Evolutionary conservation across 805 yeast genomes (phyloP).

Genomic region (Kuraishia hungarica): DNA sequence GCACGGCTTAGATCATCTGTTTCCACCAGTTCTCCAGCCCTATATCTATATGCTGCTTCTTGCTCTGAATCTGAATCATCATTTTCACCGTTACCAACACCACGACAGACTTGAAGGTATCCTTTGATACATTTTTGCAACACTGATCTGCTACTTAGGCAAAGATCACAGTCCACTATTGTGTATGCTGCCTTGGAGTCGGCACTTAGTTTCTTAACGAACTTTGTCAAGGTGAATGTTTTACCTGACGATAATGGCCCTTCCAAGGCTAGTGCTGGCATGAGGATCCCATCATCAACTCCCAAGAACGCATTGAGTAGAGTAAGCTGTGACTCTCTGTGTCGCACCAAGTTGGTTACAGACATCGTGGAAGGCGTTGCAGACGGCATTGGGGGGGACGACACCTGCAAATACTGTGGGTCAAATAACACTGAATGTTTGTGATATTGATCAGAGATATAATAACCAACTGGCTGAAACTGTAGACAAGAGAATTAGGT

Average conservation of each 20-base stretch:
- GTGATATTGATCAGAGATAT: neutral
- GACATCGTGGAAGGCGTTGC: neutral
- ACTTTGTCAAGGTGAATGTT: conserved; percentile 26
- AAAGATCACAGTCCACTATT: conserved; percentile 34
- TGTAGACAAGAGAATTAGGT: neutral
- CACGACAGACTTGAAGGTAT: conserved; percentile 11
- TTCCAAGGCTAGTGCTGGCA: conserved; percentile 32
- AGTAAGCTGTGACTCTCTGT: conserved; percentile 19
- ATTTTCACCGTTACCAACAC: neutral
- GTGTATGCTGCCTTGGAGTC: conserved; percentile 16
- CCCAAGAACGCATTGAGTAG: conserved; percentile 27
- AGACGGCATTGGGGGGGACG: too few species aligned
- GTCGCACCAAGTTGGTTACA: neutral
- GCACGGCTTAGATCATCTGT: conserved; percentile 20
- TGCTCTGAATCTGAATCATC: neutral
- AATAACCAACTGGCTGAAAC: neutral
- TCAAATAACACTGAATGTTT: too few species aligned
- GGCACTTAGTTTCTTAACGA: conserved; percentile 16
- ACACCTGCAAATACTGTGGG: too few species aligned
- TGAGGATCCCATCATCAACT: conserved; percentile 18
- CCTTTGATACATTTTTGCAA: conserved; percentile 30
- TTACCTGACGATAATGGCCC: conserved; percentile 45
- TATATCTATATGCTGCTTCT: neutral
- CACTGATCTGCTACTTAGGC: conserved; percentile 30
- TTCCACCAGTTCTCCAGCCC: conserved; percentile 22